A percentile compares a stretch with the other conserved stretches of the same genome.
These are phyloP conservation scores for Cicer chorassanicum DNA, from an alignment of 306 rosid genomes.

Conservation along the genomic window DNA sequence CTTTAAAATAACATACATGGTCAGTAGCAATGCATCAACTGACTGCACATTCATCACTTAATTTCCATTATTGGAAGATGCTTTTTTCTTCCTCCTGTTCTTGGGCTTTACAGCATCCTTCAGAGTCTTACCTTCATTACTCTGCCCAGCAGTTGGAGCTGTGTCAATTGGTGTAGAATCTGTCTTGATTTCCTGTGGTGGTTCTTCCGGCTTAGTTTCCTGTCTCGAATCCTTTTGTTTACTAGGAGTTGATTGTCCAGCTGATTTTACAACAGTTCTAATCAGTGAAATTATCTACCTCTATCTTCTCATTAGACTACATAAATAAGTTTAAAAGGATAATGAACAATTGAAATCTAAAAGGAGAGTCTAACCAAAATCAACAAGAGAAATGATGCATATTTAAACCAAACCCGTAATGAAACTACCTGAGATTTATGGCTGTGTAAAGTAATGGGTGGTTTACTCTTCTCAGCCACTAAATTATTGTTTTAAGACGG, in stretches of 20 bases:
- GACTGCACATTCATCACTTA: constrained; percentile 49
- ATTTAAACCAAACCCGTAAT: constrained; percentile 8
- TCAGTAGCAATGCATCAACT: not conserved
- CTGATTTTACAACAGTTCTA: constrained; percentile 32
- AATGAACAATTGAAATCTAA: not conserved
- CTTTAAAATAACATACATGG: constrained; percentile 34
- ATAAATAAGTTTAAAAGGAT: constrained; percentile 4
- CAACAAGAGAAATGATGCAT: constrained; percentile 21
- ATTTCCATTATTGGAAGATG: constrained; percentile 51
- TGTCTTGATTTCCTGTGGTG: constrained; percentile 43
- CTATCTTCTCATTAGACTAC: constrained; percentile 10
- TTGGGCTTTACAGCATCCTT: constrained; percentile 86
- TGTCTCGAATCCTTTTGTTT: constrained; percentile 47
- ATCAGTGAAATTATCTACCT: constrained; percentile 23
- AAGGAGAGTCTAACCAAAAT: constrained; percentile 22
- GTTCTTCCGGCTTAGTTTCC: constrained; percentile 56
- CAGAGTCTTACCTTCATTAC: constrained; percentile 63
- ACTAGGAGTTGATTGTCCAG: constrained; percentile 55
- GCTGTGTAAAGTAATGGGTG: not conserved
- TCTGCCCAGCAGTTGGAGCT: constrained; percentile 41
- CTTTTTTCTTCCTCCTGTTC: constrained; percentile 65
- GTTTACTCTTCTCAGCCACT: constrained; percentile 10
- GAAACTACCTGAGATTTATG: not conserved
- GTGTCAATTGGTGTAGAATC: constrained; percentile 45
- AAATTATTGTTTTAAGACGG: not conserved